Evolutionary conservation across 768 basidiomycete genomes (phyloP).

Genomic region (Coprinopsis sp.): DNA sequence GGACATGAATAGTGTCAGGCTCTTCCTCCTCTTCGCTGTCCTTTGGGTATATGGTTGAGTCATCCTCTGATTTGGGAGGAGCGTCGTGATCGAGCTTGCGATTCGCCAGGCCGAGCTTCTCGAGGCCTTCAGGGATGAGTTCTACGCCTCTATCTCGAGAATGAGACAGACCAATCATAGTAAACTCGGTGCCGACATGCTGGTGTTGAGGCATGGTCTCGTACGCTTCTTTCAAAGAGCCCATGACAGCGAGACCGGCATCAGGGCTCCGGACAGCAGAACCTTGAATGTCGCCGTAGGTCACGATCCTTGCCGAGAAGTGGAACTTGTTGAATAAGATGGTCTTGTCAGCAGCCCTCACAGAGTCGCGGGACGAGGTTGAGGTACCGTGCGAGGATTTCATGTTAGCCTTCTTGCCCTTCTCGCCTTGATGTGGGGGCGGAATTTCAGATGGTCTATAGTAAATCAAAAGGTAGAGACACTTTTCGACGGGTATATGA

Average conservation of each 20-base stretch:
- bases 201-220: constrained; percentile 34
- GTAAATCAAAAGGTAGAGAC: constrained; percentile 75
- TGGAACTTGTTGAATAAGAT: constrained; percentile 63
- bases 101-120: constrained; percentile 65
- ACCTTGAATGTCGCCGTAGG: constrained; percentile 66
- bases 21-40: constrained; percentile 23
- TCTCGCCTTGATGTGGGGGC: constrained; percentile 14
- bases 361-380: constrained; percentile 31
- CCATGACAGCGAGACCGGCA: constrained; percentile 63
- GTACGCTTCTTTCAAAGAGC: constrained; percentile 50
- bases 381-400: constrained; percentile 39
- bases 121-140: constrained; percentile 75
- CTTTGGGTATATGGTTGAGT: constrained; percentile 2
- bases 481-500: constrained; percentile 42
- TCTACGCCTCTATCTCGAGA: constrained; percentile 66
- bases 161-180: constrained; percentile 56
- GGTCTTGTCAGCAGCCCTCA: constrained; percentile 36
- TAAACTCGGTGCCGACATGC: constrained; percentile 20
- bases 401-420: constrained; percentile 34
- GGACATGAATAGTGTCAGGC: constrained; percentile 37
- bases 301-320: constrained; percentile 69
- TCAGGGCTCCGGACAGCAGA: constrained; percentile 72
- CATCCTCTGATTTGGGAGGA: constrained; percentile 5
- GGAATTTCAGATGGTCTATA: constrained; percentile 44
- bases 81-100: constrained; percentile 25